Percentiles rank a stretch among this genome's conserved stretches.
Conservation (phyloP, 2,329 filamentous ascomycete species). For the Aspergillus pseudotamarii region DNA sequence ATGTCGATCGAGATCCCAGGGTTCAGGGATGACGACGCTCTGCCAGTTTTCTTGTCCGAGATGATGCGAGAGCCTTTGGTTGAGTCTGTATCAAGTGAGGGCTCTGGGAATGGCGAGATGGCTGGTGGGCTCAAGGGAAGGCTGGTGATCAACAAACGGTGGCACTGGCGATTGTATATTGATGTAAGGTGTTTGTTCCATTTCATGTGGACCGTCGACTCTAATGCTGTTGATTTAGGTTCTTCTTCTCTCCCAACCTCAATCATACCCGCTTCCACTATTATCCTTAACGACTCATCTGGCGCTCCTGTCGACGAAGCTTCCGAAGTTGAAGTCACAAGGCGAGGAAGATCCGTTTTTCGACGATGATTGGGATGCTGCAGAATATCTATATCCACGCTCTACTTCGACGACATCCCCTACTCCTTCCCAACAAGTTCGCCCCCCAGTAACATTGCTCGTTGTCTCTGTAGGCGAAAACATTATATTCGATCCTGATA, state of each 20-base stretch:
- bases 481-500: conserved; percentile 89
- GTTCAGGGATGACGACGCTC: conserved; percentile 83
- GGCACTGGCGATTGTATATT: conserved; percentile 95
- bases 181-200: conserved; percentile 64
- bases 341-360: conserved; percentile 95
- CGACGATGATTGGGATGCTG: conserved; percentile 94
- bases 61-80: conserved; percentile 88
- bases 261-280: conserved; percentile 90
- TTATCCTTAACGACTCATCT: conserved; percentile 92
- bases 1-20: conserved; percentile 91
- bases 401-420: conserved; percentile 23
- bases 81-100: conserved; percentile 66
- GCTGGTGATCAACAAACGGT: conserved; percentile 84
- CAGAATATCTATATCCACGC: conserved; percentile 73
- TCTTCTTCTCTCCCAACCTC: conserved; percentile 85
- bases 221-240: conserved; percentile 58
- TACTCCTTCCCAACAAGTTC: conserved; percentile 39
- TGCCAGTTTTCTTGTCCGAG: conserved; percentile 81
- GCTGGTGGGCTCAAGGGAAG: conserved; percentile 67
- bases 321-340: conserved; percentile 84
- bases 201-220: neutral
- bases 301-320: conserved; percentile 81
- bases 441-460: conserved; percentile 86
- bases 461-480: conserved; percentile 85
- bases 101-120: conserved; percentile 78